Evolutionary conservation across 805 yeast genomes (phyloP), one percentile per base, ranked within the genome.

Genomic region (Vanderwaltozyma verrucispora): DNA sequence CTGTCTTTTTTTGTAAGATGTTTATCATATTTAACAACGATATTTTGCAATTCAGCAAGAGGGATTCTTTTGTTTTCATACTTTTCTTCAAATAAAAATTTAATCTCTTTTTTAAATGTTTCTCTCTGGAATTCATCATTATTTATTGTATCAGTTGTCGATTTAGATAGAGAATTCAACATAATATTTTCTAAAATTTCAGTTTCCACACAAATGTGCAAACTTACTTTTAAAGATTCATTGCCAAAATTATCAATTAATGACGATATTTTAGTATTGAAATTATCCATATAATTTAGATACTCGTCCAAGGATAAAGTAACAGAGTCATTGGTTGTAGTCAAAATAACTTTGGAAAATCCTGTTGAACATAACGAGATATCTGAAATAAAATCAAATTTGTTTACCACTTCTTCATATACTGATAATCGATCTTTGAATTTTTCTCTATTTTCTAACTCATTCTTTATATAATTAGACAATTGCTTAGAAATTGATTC

Each of bases 301-400:
- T 49, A 69, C 52, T 51, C 50, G 41, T 40, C 41, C 50, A 55
- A 45, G 43, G 51, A 62, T 54, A 58, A 51, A 20, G 48, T 53
- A 47, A 63, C 58, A 15, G 59, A 56, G 4, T 54, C 54, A 20
- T 62, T 54, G 1, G 53, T 49, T 10, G 49, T 40, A 15, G 59
- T 51, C 4, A 73, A 36, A 0, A 76, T 64, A 25, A 75, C 49
- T 40, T 69, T 74, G 0, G 83, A 69, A 1, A 84, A 81, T 32
- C 68, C 77, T 1, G 74, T 62, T 28, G 67, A 65, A 14, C 46
- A 51, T 32, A 78, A 56, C 30, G 70, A 69, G 19, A 70, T 70
- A 54, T 80, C 87, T 1, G 82, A 64, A 6, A 75, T 59, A 39
- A 51, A 59, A 43, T 72, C 77, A 28, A 54, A 56, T 33, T 54